phyloP scores from a whole-genome alignment of 1,139 yeast species.

The Geotrichum candidum region DNA sequence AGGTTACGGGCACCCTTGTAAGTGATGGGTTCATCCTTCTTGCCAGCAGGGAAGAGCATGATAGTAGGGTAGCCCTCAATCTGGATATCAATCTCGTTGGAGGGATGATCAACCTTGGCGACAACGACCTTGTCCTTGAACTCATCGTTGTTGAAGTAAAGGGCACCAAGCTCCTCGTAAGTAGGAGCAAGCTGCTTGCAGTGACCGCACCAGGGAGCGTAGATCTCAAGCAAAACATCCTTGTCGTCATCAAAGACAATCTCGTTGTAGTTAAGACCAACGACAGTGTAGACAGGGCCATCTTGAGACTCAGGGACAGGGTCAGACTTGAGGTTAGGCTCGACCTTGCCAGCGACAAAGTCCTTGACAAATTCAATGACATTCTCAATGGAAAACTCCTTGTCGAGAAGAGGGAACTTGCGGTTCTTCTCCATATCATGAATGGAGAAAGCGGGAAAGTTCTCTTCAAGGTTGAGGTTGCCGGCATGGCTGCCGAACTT shows the following conservation, averaged over 20 bases:
- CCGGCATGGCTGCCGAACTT: constrained; percentile 85
- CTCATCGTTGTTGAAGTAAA: constrained; percentile 46
- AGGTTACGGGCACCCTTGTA: constrained; percentile 71
- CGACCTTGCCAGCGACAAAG: constrained; percentile 57
- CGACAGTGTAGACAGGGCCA: constrained; percentile 68
- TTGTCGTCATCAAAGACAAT: constrained; percentile 61
- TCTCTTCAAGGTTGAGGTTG: constrained; percentile 72
- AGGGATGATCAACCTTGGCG: constrained; percentile 86
- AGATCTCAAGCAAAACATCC: constrained; percentile 89
- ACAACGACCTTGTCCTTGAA: constrained; percentile 49
- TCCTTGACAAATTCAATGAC: constrained; percentile 59
- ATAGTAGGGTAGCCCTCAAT: constrained; percentile 93
- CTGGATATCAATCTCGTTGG: constrained; percentile 70
- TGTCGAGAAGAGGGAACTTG: constrained; percentile 63
- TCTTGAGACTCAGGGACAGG: constrained; percentile 77
- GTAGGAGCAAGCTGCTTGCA: constrained; percentile 93
- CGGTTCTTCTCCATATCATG: constrained; percentile 63
- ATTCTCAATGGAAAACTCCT: constrained; percentile 40
- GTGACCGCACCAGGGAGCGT: constrained; percentile 99
- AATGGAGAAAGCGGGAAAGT: constrained; percentile 83
- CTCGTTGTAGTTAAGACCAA: constrained; percentile 75
- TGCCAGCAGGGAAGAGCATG: constrained; percentile 88
- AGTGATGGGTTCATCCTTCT: constrained; percentile 63
- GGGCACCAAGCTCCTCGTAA: constrained; percentile 78
- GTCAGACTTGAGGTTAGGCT: constrained; percentile 79